Percentiles rank a stretch among this genome's conserved stretches.
phyloP scores from a whole-genome alignment of 2,329 filamentous ascomycete species.

The Botrytis porri region DNA sequence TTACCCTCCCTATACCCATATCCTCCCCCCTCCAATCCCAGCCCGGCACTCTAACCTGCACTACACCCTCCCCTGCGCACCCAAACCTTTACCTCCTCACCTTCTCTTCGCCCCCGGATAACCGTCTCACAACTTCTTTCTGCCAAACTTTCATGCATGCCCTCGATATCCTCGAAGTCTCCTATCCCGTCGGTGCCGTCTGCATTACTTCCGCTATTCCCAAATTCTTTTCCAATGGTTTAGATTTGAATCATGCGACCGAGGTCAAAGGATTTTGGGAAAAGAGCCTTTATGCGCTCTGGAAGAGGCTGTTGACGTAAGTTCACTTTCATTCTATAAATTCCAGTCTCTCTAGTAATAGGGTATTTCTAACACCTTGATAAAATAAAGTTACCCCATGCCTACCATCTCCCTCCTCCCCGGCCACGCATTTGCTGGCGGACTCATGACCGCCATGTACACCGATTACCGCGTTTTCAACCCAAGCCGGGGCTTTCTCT shows the following conservation, averaged over 20 bases:
- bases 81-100: slow-evolving; percentile 65
- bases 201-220: slow-evolving; percentile 71
- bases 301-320: slow-evolving; percentile 59
- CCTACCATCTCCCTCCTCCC: slow-evolving; percentile 77
- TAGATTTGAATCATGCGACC: slow-evolving; percentile 70
- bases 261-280: slow-evolving; percentile 60
- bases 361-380: neutral
- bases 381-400: slow-evolving; percentile 62
- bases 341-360: neutral
- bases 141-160: slow-evolving; percentile 65
- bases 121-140: slow-evolving; percentile 68
- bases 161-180: slow-evolving; percentile 68
- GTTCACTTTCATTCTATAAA: slow-evolving; percentile 20
- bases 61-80: slow-evolving; percentile 49
- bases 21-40: slow-evolving; percentile 42
- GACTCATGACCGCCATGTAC: slow-evolving; percentile 77
- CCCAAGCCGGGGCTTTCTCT: slow-evolving; percentile 66
- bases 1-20: slow-evolving; percentile 56
- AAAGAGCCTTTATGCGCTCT: slow-evolving; percentile 60
- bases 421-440: slow-evolving; percentile 78
- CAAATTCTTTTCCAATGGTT: slow-evolving; percentile 81
- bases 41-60: slow-evolving; percentile 60
- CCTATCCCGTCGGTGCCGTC: slow-evolving; percentile 67
- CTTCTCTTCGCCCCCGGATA: slow-evolving; percentile 69
- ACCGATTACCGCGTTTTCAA: slow-evolving; percentile 82